phyloP scores from a whole-genome alignment of 2,329 filamentous ascomycete genomes.

The Bipolaris sorokiniana region DNA sequence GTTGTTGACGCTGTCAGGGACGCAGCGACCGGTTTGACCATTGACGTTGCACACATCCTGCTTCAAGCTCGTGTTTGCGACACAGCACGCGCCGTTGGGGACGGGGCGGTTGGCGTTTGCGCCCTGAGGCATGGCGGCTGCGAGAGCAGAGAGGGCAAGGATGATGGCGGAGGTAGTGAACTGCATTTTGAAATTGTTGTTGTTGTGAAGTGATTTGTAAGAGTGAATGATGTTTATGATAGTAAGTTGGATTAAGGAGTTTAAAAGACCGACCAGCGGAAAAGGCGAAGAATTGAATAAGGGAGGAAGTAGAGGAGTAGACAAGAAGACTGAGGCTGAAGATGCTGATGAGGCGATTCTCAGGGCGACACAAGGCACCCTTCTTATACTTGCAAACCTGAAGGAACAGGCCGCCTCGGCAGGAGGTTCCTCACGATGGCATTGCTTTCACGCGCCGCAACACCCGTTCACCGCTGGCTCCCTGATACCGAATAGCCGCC shows the following conservation, averaged over 20 bases:
- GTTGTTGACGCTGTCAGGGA: conserved; percentile 31
- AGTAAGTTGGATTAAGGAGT: conserved; percentile 2
- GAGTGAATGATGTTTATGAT: conserved; percentile 5
- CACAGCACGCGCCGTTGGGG: conserved; percentile 33
- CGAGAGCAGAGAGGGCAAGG: conserved; percentile 28
- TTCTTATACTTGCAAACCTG: conserved; percentile 10
- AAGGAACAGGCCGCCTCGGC: background rate
- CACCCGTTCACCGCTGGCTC: background rate
- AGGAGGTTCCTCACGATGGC: conserved; percentile 7
- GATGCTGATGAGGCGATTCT: conserved; percentile 12
- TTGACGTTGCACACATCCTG: conserved; percentile 42
- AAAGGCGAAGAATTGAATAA: conserved; percentile 3
- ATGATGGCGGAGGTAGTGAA: conserved; percentile 27
- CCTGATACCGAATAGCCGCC: background rate
- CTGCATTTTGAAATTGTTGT: conserved; percentile 27
- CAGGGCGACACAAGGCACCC: background rate
- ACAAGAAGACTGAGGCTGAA: conserved; percentile 8
- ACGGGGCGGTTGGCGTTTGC: conserved; percentile 34
- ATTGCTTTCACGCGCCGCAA: conserved; percentile 1
- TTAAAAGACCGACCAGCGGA: conserved; percentile 19
- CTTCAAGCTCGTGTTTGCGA: conserved; percentile 36
- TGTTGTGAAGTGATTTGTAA: background rate
- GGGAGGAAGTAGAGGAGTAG: background rate
- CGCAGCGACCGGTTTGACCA: conserved; percentile 34
- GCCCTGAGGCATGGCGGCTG: conserved; percentile 24